Percentiles rank a stretch among this genome's conserved stretches.
These are phyloP conservation scores for Penicillium hesseltinei DNA, from an alignment of 2,329 filamentous ascomycete species.

Conservation along the genomic window DNA sequence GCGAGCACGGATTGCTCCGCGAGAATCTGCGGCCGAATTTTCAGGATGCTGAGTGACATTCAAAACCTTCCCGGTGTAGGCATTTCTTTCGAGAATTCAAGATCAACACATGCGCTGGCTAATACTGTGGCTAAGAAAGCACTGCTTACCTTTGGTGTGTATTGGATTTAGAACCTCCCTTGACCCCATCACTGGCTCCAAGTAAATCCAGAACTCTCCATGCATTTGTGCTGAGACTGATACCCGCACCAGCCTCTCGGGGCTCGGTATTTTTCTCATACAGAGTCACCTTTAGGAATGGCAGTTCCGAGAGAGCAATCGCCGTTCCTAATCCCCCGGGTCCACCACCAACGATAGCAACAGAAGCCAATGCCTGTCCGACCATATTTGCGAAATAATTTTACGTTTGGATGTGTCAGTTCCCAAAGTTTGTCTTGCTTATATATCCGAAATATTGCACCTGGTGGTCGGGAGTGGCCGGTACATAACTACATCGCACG, in stretches of 20 bases:
- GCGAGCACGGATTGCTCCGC: constrained; percentile 28
- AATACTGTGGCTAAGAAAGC: background rate
- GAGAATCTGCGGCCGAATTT: constrained; percentile 12
- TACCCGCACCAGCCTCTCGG: constrained; percentile 51
- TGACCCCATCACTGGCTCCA: constrained; percentile 42
- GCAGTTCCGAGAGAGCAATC: constrained; percentile 45
- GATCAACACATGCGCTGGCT: background rate
- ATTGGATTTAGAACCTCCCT: constrained; percentile 35
- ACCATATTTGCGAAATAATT: constrained; percentile 7
- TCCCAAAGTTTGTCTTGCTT: background rate
- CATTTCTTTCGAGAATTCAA: constrained; percentile 7
- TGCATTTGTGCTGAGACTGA: constrained; percentile 47
- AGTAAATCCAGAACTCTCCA: constrained; percentile 51
- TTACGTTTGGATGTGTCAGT: no score
- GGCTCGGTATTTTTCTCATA: constrained; percentile 49
- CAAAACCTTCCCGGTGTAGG: constrained; percentile 13
- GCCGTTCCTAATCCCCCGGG: constrained; percentile 45
- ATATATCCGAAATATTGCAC: background rate
- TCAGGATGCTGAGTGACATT: constrained; percentile 26
- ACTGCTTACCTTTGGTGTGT: constrained; percentile 16
- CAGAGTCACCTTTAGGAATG: constrained; percentile 43
- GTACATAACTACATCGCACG: constrained; percentile 14
- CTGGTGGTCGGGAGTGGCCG: background rate
- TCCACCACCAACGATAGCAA: constrained; percentile 43
- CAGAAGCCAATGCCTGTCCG: constrained; percentile 6